Evolutionary conservation across 768 basidiomycete species (phyloP).

Genomic region (Termitomyces sp.): DNA sequence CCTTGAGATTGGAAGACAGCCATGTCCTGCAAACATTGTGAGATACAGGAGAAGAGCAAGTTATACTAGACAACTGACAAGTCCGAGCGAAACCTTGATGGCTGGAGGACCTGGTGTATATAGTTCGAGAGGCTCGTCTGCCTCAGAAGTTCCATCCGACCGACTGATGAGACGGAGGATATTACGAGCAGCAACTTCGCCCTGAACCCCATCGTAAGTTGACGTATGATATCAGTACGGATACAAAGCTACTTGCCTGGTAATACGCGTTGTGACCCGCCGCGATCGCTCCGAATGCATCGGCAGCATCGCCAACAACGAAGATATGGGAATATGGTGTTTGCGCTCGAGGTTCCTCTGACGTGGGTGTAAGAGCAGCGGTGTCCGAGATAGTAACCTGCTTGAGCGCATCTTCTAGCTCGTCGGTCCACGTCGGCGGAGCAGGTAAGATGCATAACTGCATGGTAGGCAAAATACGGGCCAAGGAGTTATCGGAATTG

Average conservation of each 20-base stretch:
- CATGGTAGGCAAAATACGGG: conserved; percentile 45
- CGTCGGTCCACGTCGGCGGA: background rate
- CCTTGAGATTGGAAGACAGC: conserved; percentile 42
- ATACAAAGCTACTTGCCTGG: conserved; percentile 26
- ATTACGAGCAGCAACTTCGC: conserved; percentile 50
- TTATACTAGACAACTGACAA: conserved; percentile 31
- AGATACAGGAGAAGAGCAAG: background rate
- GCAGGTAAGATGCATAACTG: conserved; percentile 33
- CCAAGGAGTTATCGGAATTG: conserved; percentile 30
- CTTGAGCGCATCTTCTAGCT: conserved; percentile 17
- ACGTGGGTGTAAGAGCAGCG: background rate
- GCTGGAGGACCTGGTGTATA: conserved; percentile 44
- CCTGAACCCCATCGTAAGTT: conserved; percentile 18
- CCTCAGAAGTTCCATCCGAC: conserved; percentile 1
- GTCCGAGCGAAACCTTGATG: conserved; percentile 60
- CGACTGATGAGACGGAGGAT: conserved; percentile 39
- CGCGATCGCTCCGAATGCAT: conserved; percentile 58
- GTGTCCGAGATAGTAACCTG: conserved; percentile 16
- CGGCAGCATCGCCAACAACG: conserved; percentile 57
- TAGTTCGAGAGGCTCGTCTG: conserved; percentile 29
- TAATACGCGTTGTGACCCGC: conserved; percentile 54
- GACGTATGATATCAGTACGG: background rate
- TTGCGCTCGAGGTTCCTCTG: conserved; percentile 1
- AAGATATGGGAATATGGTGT: conserved; percentile 51
- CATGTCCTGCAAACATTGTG: conserved; percentile 15